A percentile compares a stretch with the other conserved stretches of the same genome.
Conservation (phyloP, 2,329 filamentous ascomycete genomes). For the Pestalotiopsis sp. region DNA sequence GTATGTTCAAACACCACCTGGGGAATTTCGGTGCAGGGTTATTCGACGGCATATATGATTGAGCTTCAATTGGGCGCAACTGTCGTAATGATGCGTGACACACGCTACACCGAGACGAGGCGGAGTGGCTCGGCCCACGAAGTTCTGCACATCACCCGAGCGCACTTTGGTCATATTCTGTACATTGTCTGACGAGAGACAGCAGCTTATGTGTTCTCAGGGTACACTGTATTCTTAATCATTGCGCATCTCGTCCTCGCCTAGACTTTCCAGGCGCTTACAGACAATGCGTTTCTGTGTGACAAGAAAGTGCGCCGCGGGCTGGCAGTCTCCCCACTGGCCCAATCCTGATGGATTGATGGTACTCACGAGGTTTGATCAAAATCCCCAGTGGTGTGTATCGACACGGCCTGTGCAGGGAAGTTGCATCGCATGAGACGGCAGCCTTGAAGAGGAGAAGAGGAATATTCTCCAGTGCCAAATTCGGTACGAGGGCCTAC, state of each 20-base stretch:
- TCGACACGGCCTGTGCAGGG: background rate
- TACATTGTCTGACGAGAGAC: conserved; percentile 3
- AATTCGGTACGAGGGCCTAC: background rate
- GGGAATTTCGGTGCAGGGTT: no score
- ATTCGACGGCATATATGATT: no score
- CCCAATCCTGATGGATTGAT: background rate
- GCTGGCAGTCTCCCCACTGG: background rate
- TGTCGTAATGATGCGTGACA: background rate
- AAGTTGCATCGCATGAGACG: background rate
- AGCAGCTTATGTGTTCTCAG: conserved; percentile 15
- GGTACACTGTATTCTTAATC: conserved; percentile 5
- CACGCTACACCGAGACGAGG: background rate
- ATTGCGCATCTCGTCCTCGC: conserved; percentile 13
- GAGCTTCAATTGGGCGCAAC: background rate
- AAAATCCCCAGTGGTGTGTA: background rate
- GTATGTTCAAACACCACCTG: background rate
- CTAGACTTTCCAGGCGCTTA: background rate
- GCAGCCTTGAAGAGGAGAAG: background rate
- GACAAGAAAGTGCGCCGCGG: background rate
- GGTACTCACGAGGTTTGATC: background rate
- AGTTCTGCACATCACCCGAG: background rate
- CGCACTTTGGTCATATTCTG: background rate
- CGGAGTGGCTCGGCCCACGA: background rate
- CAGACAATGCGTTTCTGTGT: background rate
- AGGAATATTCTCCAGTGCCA: background rate